These are phyloP conservation scores for Pulveroboletus sp. DNA, from an alignment of 768 basidiomycete genomes.

Conservation along the genomic window DNA sequence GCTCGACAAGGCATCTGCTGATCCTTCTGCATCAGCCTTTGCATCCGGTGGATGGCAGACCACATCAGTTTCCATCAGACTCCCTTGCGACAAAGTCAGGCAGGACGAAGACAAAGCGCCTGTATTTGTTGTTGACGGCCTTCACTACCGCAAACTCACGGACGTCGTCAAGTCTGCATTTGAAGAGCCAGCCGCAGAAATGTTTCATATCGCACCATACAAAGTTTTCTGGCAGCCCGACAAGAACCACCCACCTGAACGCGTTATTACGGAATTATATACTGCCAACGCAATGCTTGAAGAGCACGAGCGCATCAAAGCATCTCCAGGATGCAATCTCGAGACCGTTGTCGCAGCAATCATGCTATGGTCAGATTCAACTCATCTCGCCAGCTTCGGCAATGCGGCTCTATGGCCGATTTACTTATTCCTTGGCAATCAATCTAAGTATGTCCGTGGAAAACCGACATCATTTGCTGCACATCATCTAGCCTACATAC, in stretches of 20 bases:
- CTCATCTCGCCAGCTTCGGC: conserved; percentile 24
- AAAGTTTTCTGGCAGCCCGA: conserved; percentile 9
- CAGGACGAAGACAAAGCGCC: not conserved
- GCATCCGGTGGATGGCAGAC: conserved; percentile 4
- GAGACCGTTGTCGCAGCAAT: conserved; percentile 14
- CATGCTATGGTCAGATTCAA: conserved; percentile 28
- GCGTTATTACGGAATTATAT: conserved; percentile 24
- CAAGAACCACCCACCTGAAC: conserved; percentile 7
- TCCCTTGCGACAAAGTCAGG: conserved; percentile 3
- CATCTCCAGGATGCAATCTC: conserved; percentile 1
- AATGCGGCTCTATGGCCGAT: conserved; percentile 13
- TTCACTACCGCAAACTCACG: conserved; percentile 22
- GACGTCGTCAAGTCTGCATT: conserved; percentile 25
- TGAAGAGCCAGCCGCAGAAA: conserved; percentile 6
- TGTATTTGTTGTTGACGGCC: conserved; percentile 23
- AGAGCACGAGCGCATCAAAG: conserved; percentile 7
- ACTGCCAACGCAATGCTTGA: conserved; percentile 14
- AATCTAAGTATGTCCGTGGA: conserved; percentile 8
- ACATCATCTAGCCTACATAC: conserved; percentile 24
- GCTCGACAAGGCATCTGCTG: not conserved
- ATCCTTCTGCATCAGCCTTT: not conserved
- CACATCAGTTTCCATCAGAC: conserved; percentile 4
- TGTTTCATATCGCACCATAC: conserved; percentile 16
- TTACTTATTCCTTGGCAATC: conserved; percentile 5
- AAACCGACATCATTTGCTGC: conserved; percentile 10